phyloP scores from a whole-genome alignment of 495 filamentous ascomycete species.

The Penicillium odoratum region DNA sequence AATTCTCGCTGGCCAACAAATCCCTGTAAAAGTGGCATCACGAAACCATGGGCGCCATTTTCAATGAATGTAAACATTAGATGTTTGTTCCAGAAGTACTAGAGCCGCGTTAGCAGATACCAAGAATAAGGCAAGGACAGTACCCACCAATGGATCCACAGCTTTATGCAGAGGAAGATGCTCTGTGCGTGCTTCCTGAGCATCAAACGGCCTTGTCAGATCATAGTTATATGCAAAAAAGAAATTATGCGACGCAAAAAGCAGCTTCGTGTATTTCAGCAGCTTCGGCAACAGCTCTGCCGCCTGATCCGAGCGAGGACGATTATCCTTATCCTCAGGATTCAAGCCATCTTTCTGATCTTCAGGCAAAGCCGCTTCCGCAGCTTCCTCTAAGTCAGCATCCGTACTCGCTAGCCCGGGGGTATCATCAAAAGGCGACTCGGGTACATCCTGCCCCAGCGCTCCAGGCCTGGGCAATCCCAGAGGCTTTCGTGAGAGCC shows the following conservation, averaged over 20 bases:
- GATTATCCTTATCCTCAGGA: slow-evolving; percentile 33
- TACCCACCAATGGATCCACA: slow-evolving; percentile 69
- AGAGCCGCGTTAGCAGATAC: slow-evolving; percentile 18
- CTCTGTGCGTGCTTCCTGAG: slow-evolving; percentile 37
- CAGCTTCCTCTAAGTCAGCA: slow-evolving; percentile 1
- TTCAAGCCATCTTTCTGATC: slow-evolving; percentile 16
- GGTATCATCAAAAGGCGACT: slow-evolving; percentile 26
- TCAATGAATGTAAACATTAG: slow-evolving; percentile 73
- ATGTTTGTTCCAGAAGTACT: slow-evolving; percentile 91
- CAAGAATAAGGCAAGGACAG: neutral
- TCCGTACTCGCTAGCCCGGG: slow-evolving; percentile 9
- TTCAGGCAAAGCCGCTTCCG: slow-evolving; percentile 13
- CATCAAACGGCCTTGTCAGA: slow-evolving; percentile 66
- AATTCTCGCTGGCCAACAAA: slow-evolving; percentile 91
- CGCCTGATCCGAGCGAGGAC: slow-evolving; percentile 24
- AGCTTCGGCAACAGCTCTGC: slow-evolving; percentile 75
- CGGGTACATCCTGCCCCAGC: slow-evolving; percentile 25
- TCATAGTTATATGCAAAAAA: slow-evolving; percentile 94
- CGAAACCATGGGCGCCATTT: slow-evolving; percentile 57
- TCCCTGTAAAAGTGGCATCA: slow-evolving; percentile 87
- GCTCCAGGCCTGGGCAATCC: slow-evolving; percentile 44
- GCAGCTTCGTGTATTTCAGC: slow-evolving; percentile 74
- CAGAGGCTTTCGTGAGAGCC: slow-evolving; percentile 85
- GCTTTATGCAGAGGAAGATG: slow-evolving; percentile 63
- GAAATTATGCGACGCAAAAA: slow-evolving; percentile 81